Evolutionary conservation across 805 yeast genomes (phyloP).

Genomic region (Phaffomyces thermotolerans): DNA sequence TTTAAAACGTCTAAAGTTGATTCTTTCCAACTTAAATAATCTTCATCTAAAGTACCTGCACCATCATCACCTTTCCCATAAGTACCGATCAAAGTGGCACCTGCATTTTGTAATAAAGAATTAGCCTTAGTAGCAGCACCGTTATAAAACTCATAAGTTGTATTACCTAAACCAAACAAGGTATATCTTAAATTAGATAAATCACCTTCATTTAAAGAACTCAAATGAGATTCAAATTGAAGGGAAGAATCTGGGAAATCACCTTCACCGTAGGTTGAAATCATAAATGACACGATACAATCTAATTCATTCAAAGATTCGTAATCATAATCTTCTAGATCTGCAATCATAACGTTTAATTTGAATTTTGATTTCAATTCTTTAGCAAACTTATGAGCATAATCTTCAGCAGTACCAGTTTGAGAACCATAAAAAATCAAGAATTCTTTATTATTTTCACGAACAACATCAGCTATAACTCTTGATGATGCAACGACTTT

Average conservation of each 20-base stretch:
- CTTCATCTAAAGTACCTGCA: conserved; percentile 90
- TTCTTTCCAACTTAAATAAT: conserved; percentile 90
- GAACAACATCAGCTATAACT: conserved; percentile 51
- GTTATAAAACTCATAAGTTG: conserved; percentile 89
- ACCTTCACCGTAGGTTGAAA: conserved; percentile 97
- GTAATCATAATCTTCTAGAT: conserved; percentile 81
- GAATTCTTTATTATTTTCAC: conserved; percentile 61
- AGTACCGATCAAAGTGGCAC: conserved; percentile 68
- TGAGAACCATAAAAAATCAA: conserved; percentile 89
- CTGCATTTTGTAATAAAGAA: conserved; percentile 46
- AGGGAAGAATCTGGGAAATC: conserved; percentile 96
- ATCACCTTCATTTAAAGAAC: conserved; percentile 43
- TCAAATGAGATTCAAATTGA: conserved; percentile 64
- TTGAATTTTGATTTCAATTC: conserved; percentile 81
- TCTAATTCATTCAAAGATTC: conserved; percentile 65
- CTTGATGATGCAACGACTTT: conserved; percentile 38
- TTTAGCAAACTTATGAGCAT: conserved; percentile 82
- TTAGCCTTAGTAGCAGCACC: conserved; percentile 64
- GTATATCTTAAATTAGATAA: conserved; percentile 58
- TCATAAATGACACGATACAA: conserved; percentile 61
- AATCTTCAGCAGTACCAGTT: conserved; percentile 98
- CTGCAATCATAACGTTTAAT: conserved; percentile 76
- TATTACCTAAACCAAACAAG: conserved; percentile 89
- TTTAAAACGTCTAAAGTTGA: conserved; percentile 58
- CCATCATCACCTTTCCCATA: conserved; percentile 95